Percentiles rank a stretch among this genome's conserved stretches.
Evolutionary conservation across 768 basidiomycete genomes (phyloP).

Genomic region (Xerocomus potaroensis): DNA sequence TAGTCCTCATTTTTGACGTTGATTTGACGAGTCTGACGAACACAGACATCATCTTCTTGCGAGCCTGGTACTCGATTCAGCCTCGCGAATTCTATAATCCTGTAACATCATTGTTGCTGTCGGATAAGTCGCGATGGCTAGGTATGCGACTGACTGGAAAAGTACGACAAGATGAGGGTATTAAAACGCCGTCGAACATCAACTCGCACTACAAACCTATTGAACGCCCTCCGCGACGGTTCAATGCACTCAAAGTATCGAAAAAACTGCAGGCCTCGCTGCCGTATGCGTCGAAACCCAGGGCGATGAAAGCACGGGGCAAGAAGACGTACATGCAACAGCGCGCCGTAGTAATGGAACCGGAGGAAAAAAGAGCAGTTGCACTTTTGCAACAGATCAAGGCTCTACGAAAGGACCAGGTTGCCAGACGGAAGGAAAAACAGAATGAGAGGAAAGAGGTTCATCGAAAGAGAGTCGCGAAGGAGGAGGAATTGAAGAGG

Average conservation of each 20-base stretch:
- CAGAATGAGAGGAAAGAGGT: constrained; percentile 72
- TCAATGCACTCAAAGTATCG: constrained; percentile 86
- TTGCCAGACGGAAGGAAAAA: constrained; percentile 74
- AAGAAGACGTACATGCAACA: constrained; percentile 87
- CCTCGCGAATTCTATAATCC: constrained; percentile 97
- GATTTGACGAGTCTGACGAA: neutral
- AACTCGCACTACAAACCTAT: constrained; percentile 89
- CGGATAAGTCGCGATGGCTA: constrained; percentile 77
- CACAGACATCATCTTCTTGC: constrained; percentile 87
- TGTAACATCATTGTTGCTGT: constrained; percentile 83
- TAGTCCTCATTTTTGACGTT: constrained; percentile 28
- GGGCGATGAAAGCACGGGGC: constrained; percentile 69
- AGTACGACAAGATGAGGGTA: constrained; percentile 78
- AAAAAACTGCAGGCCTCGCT: constrained; percentile 86
- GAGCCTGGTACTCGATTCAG: constrained; percentile 95
- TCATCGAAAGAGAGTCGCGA: constrained; percentile 68
- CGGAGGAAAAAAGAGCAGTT: constrained; percentile 91
- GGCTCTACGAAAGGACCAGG: constrained; percentile 86
- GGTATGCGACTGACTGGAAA: constrained; percentile 97
- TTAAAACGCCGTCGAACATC: constrained; percentile 74
- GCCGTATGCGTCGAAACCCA: constrained; percentile 92
- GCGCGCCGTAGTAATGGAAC: constrained; percentile 92
- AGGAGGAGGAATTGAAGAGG: constrained; percentile 54
- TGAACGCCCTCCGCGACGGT: constrained; percentile 74
- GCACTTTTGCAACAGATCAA: constrained; percentile 91